These are phyloP conservation scores for Candida anutae DNA, from an alignment of 1,139 yeast species.

Conservation along the genomic window DNA sequence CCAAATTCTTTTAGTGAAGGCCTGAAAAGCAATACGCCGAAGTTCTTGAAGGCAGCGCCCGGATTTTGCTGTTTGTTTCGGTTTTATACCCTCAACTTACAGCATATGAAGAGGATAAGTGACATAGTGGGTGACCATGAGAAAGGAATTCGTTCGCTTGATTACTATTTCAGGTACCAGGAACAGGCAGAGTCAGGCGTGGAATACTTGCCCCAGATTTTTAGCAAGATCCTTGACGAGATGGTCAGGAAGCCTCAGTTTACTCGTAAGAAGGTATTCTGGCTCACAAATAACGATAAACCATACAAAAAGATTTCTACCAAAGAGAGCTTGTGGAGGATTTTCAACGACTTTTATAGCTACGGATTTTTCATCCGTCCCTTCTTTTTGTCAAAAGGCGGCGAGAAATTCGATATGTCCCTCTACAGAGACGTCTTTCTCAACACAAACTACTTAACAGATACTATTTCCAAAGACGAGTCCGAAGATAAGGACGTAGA, in stretches of 20 bases:
- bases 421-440: slow-evolving; percentile 52
- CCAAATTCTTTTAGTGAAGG: too few species aligned
- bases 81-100: slow-evolving; percentile 28
- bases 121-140: slow-evolving; percentile 25
- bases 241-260: slow-evolving; percentile 23
- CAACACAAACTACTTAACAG: slow-evolving; percentile 29
- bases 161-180: slow-evolving; percentile 10
- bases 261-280: slow-evolving; percentile 29
- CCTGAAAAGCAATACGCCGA: slow-evolving; percentile 8
- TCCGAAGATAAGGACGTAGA: slow-evolving; percentile 6
- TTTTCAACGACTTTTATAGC: slow-evolving; percentile 44
- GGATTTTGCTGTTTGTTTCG: slow-evolving; percentile 26
- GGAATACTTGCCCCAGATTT: slow-evolving; percentile 19
- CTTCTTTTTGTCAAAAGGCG: slow-evolving; percentile 37
- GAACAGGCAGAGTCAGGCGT: slow-evolving; percentile 4
- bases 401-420: slow-evolving; percentile 35
- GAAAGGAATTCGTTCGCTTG: slow-evolving; percentile 11
- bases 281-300: slow-evolving; percentile 36
- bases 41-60: slow-evolving; percentile 18
- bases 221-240: slow-evolving; percentile 27
- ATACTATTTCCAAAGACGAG: slow-evolving; percentile 3
- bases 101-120: slow-evolving; percentile 32
- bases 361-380: slow-evolving; percentile 39
- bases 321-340: slow-evolving; percentile 41
- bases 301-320: slow-evolving; percentile 23